These are phyloP conservation scores for Psilocybe mexicana DNA, from an alignment of 1,284 basidiomycete species.

Conservation along the genomic window DNA sequence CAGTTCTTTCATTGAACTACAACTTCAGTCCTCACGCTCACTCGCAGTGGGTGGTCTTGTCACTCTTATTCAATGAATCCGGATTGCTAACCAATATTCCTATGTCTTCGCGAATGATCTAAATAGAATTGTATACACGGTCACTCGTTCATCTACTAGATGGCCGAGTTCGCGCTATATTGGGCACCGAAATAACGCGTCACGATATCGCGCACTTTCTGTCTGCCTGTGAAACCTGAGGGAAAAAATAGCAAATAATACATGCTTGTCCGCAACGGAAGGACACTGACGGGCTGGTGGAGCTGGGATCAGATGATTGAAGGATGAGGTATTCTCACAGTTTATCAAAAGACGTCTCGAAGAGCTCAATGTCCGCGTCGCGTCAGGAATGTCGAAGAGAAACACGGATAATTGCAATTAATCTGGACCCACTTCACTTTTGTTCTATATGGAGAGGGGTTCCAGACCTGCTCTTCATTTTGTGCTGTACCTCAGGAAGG, in stretches of 20 bases:
- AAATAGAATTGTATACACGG: not conserved
- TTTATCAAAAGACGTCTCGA: not conserved
- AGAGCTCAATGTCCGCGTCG: conserved; percentile 1
- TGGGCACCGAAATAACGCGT: conserved; percentile 3
- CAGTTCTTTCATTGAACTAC: not conserved
- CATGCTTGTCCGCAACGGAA: conserved; percentile 1
- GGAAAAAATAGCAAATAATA: not conserved
- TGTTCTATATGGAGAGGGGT: not conserved
- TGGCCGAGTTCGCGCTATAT: conserved; percentile 2
- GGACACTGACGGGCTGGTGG: not conserved
- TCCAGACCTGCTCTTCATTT: not conserved
- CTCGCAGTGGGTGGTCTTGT: not conserved
- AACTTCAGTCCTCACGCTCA: not conserved
- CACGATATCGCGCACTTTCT: not conserved
- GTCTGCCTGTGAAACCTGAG: not conserved
- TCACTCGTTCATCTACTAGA: not conserved
- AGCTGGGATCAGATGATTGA: conserved; percentile 6
- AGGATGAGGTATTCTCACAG: not conserved
- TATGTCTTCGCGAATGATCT: not conserved
- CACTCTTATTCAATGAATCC: not conserved
- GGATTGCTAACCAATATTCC: not conserved
- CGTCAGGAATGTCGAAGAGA: not conserved
- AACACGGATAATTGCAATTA: not conserved
- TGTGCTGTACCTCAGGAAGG: not conserved
- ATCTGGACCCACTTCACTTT: not conserved